Conservation (phyloP, 768 basidiomycete species). For the Auriscalpium orientale region DNA sequence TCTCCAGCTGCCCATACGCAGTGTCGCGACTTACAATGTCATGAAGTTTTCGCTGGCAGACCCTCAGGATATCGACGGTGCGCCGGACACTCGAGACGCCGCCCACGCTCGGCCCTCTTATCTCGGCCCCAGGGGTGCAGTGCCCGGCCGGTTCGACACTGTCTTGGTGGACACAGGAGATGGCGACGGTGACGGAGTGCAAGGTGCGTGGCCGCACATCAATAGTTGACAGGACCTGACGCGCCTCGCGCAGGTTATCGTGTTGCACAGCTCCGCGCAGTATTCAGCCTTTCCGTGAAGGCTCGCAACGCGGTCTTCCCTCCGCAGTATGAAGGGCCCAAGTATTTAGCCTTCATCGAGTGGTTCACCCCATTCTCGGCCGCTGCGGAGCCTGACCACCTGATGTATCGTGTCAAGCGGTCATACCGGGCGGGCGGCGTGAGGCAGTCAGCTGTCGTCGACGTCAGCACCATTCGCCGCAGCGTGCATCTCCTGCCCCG, state of each 20-base stretch:
- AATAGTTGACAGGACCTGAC: background rate
- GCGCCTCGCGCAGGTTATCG: background rate
- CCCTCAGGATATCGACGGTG: background rate
- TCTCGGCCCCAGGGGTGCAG: background rate
- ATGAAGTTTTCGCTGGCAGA: conserved; percentile 1
- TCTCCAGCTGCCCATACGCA: background rate
- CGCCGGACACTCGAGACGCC: background rate
- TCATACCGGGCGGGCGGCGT: background rate
- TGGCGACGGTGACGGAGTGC: background rate
- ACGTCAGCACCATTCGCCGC: background rate
- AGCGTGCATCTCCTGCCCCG: conserved; percentile 6
- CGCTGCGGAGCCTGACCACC: background rate
- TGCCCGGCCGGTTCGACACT: conserved; percentile 4
- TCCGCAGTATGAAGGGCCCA: background rate
- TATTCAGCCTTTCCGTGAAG: background rate
- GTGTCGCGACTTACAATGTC: background rate
- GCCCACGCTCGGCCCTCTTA: background rate
- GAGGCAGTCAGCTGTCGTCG: conserved; percentile 3
- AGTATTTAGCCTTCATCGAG: background rate
- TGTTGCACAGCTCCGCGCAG: conserved; percentile 1
- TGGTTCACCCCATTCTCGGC: background rate
- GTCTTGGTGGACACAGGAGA: background rate
- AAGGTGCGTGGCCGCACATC: background rate
- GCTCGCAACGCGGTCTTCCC: background rate
- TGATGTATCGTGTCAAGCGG: background rate